These are phyloP conservation scores for Umbelopsis isabellina DNA, from an alignment of 192 early-diverging fungal species.

Conservation along the genomic window DNA sequence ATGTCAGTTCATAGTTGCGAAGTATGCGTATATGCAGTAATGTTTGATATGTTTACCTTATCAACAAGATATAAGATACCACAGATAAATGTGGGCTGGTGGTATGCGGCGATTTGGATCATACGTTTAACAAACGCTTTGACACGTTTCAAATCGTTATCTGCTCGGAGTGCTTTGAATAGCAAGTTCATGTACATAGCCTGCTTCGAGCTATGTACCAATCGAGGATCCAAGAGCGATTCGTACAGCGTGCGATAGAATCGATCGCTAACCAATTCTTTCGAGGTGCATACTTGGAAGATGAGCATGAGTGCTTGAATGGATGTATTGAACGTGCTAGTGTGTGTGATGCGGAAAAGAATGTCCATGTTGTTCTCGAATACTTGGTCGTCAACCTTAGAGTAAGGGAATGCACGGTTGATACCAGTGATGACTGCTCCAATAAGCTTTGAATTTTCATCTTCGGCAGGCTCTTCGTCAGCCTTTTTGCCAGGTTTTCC, in stretches of 20 bases:
- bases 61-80: constrained; percentile 83
- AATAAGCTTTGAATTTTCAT: constrained; percentile 82
- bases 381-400: constrained; percentile 77
- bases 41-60: constrained; percentile 49
- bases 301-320: constrained; percentile 93
- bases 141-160: constrained; percentile 65
- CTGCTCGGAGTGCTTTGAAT: constrained; percentile 80
- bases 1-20: constrained; percentile 1
- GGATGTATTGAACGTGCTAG: constrained; percentile 88
- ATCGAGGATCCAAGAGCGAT: constrained; percentile 81
- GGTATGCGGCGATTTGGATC: constrained; percentile 74
- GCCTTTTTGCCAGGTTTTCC: constrained; percentile 43
- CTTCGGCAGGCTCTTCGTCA: constrained; percentile 53
- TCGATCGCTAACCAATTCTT: constrained; percentile 69
- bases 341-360: constrained; percentile 90
- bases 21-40: neutral
- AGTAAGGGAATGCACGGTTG: constrained; percentile 92
- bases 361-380: constrained; percentile 84
- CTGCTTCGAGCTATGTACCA: constrained; percentile 81
- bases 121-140: constrained; percentile 91
- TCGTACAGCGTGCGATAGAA: constrained; percentile 93
- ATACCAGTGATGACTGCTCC: constrained; percentile 92
- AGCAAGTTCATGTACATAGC: constrained; percentile 94
- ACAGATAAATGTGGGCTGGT: constrained; percentile 83
- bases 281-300: constrained; percentile 67